These are phyloP conservation scores for Rhypophila decipiens DNA, from an alignment of 495 filamentous ascomycete species.

Conservation along the genomic window DNA sequence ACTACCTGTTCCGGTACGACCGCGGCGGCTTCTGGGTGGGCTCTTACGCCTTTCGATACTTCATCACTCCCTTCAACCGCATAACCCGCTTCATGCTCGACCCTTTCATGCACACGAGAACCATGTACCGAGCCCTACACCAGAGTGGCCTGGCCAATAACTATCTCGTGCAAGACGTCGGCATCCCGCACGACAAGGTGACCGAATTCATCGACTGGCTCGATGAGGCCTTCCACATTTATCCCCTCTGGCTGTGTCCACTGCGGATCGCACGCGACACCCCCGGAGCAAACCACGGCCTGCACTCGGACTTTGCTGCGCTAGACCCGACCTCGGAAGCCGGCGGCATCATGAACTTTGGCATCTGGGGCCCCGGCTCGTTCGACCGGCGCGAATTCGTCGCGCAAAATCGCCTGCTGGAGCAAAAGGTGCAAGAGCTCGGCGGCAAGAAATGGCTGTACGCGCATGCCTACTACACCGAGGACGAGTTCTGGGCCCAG, in stretches of 20 bases:
- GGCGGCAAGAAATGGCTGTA: slow-evolving; percentile 63
- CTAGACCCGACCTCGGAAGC: neutral
- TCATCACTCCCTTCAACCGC: slow-evolving; percentile 48
- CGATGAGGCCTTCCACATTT: slow-evolving; percentile 40
- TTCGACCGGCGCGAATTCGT: slow-evolving; percentile 37
- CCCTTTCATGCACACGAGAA: slow-evolving; percentile 58
- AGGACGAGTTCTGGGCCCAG: slow-evolving; percentile 50
- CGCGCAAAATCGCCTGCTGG: slow-evolving; percentile 55
- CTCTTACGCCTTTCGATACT: slow-evolving; percentile 48
- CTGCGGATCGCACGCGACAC: slow-evolving; percentile 29
- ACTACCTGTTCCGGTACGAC: slow-evolving; percentile 56
- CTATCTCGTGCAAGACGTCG: slow-evolving; percentile 54
- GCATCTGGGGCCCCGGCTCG: slow-evolving; percentile 51
- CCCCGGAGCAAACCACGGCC: slow-evolving; percentile 42
- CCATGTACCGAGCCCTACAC: slow-evolving; percentile 57
- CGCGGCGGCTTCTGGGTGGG: slow-evolving; percentile 59
- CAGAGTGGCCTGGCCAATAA: slow-evolving; percentile 45
- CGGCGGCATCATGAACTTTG: slow-evolving; percentile 44
- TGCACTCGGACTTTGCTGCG: slow-evolving; percentile 6
- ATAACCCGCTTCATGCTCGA: slow-evolving; percentile 54
- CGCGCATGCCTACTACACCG: slow-evolving; percentile 53
- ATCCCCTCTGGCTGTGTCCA: slow-evolving; percentile 57
- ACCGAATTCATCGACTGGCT: slow-evolving; percentile 49
- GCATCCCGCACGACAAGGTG: slow-evolving; percentile 44
- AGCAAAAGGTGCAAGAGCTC: slow-evolving; percentile 55